Base-by-base conservation (phyloP, 495 filamentous ascomycete species). In the Podospora bellae-mahoneyi region DNA sequence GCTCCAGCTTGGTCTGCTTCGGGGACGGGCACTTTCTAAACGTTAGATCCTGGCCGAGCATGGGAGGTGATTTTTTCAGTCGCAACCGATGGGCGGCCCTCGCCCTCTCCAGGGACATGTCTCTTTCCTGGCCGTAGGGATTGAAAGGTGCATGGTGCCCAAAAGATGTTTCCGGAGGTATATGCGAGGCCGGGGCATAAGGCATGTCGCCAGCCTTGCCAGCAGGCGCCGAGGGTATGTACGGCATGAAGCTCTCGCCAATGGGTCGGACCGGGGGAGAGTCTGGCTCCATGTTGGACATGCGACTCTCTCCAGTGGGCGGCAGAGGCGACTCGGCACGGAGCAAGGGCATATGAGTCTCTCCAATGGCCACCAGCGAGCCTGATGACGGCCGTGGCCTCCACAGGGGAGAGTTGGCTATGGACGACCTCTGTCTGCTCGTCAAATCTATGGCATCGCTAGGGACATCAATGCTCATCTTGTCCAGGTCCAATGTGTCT, bases 11-110 rank as follows among this genome's bases (percentile, higher is more conserved):
- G 30, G 92, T 94, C n/a, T 84, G 85, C 71, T 91, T 87, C 0
- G 94, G 94, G 13, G 92, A 95, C 0, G 83, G 79, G 74, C 91
- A 95, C 70, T 85, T 85, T 4, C 91, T 90, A 72, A 97, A 92
- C 23, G 82, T 80, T 63, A 97, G 82, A 65, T 94, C 90, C 27
- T 78, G 69, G 56, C 94, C 94, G 6, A 96, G 86, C 92, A 97
- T 94, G 2, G 93, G 94, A 19, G 94, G 93, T 78, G 88, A 84
- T 83, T 86, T 66, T 28, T 69, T 74, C 74, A 77, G 62, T 77
- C 76, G 55, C 83, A 72, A 58, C 32, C 76, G 73, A 60, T 78
- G 75, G 68, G 74, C 64, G 64, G 75, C 69, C 72, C 79, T 68
- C 56, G 77, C 71, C 54, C 75, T 56, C 53, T 79, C 73, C 32